phyloP scores from a whole-genome alignment of 2,329 filamentous ascomycete species.

The Neoarthrinium moseri region DNA sequence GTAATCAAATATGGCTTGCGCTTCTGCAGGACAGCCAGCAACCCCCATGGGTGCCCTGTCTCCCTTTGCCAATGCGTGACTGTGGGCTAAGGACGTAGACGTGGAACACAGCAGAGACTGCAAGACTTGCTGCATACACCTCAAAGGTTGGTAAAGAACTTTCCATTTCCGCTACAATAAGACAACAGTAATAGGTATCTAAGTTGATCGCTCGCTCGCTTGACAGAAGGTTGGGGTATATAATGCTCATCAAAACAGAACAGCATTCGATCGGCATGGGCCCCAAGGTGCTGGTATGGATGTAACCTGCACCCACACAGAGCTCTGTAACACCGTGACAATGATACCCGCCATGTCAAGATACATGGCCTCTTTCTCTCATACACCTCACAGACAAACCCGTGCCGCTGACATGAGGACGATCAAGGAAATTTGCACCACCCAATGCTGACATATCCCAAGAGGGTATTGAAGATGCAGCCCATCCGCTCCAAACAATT shows the following conservation, averaged over 20 bases:
- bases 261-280: neutral
- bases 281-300: neutral
- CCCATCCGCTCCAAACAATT: neutral
- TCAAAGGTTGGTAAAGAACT: neutral
- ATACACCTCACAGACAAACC: neutral
- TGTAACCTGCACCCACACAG: neutral
- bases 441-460: constrained; percentile 3
- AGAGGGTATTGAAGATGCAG: neutral
- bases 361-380: neutral
- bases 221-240: constrained; percentile 3
- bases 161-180: neutral
- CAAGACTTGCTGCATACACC: neutral
- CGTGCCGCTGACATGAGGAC: neutral
- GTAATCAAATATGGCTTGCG: too few relatives aligned
- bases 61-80: too few relatives aligned
- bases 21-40: too few relatives aligned
- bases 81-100: neutral
- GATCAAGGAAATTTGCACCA: constrained; percentile 1
- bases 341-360: neutral
- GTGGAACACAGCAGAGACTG: too few relatives aligned
- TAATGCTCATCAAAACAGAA: neutral
- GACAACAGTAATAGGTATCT: neutral
- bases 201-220: neutral
- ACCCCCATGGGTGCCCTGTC: neutral
- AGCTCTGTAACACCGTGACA: neutral